Evolutionary conservation across 2,329 filamentous ascomycete species (phyloP).

Genomic region (Cordyceps javanica): DNA sequence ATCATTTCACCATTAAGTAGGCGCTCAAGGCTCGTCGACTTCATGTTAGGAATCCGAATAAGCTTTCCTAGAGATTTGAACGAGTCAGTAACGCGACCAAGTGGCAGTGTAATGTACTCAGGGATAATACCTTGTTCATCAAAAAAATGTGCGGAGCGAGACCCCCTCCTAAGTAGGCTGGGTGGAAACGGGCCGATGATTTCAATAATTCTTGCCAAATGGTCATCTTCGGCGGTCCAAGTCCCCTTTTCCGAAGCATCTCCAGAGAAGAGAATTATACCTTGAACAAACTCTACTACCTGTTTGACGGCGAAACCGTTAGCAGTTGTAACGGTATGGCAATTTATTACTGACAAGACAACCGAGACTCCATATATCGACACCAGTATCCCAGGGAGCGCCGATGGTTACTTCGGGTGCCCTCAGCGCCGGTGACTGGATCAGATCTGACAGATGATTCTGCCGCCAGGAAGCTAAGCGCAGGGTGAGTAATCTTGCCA

Average conservation of each 20-base stretch:
- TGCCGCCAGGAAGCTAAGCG: conserved; percentile 18
- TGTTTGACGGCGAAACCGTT: not conserved
- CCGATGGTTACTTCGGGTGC: conserved; percentile 21
- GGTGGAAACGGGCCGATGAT: not conserved
- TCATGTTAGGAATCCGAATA: not conserved
- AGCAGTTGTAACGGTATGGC: not conserved
- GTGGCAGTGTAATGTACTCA: not conserved
- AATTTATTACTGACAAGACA: not conserved
- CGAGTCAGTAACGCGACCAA: not conserved
- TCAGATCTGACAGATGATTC: conserved; percentile 18
- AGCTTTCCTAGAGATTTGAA: not conserved
- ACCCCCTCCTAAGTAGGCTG: not conserved
- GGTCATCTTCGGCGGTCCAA: conserved; percentile 2
- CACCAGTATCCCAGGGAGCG: conserved; percentile 17
- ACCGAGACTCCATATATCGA: conserved; percentile 22
- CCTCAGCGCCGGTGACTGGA: conserved; percentile 20
- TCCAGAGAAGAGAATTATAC: not conserved
- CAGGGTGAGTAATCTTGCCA: not conserved
- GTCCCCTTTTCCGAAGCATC: not conserved
- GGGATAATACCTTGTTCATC: not conserved
- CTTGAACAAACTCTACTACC: conserved; percentile 5
- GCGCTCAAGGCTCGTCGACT: not conserved
- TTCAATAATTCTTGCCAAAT: not conserved
- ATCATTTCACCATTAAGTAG: not conserved
- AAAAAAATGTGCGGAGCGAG: not conserved